Evolutionary conservation across 2,329 filamentous ascomycete genomes (phyloP).

Genomic region (Aschersonia sp.): DNA sequence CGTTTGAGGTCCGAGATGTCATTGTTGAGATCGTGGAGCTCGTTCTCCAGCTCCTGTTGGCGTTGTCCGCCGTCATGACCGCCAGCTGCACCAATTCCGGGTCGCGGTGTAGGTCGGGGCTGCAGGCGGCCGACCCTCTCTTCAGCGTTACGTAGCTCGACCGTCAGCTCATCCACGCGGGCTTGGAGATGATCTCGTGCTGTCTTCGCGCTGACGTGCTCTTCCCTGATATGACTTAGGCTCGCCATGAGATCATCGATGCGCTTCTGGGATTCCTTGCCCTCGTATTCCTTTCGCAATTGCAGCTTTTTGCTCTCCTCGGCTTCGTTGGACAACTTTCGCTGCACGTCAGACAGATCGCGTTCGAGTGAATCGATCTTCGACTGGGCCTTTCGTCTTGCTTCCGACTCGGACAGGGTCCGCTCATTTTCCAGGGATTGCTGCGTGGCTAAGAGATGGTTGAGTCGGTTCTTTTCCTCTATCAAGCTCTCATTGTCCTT

Average conservation of each 20-base stretch:
- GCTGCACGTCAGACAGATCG: slow-evolving; percentile 65
- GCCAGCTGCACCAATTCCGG: slow-evolving; percentile 18
- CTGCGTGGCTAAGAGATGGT: slow-evolving; percentile 67
- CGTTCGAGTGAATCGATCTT: slow-evolving; percentile 67
- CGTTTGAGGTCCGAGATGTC: slow-evolving; percentile 80
- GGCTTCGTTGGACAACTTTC: slow-evolving; percentile 67
- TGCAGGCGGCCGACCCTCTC: slow-evolving; percentile 74
- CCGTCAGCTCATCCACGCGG: slow-evolving; percentile 75
- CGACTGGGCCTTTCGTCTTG: slow-evolving; percentile 61
- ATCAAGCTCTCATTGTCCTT: slow-evolving; percentile 78
- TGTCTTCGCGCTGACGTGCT: slow-evolving; percentile 75
- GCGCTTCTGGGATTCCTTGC: slow-evolving; percentile 74
- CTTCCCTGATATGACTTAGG: slow-evolving; percentile 69
- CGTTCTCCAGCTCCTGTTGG: slow-evolving; percentile 38
- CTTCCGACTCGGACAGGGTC: slow-evolving; percentile 71
- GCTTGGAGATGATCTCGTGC: slow-evolving; percentile 79
- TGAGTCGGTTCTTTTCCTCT: slow-evolving; percentile 74
- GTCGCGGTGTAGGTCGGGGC: slow-evolving; percentile 56
- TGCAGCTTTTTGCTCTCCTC: slow-evolving; percentile 76
- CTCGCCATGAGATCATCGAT: slow-evolving; percentile 83
- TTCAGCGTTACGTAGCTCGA: slow-evolving; percentile 79
- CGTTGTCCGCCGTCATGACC: slow-evolving; percentile 25
- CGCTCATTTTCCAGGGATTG: slow-evolving; percentile 88
- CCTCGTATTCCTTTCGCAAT: slow-evolving; percentile 79
- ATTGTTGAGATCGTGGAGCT: slow-evolving; percentile 66